Evolutionary conservation across 2,329 filamentous ascomycete species (phyloP), one percentile per base, ranked within the genome.

Genomic region (Aspergillus sp.): DNA sequence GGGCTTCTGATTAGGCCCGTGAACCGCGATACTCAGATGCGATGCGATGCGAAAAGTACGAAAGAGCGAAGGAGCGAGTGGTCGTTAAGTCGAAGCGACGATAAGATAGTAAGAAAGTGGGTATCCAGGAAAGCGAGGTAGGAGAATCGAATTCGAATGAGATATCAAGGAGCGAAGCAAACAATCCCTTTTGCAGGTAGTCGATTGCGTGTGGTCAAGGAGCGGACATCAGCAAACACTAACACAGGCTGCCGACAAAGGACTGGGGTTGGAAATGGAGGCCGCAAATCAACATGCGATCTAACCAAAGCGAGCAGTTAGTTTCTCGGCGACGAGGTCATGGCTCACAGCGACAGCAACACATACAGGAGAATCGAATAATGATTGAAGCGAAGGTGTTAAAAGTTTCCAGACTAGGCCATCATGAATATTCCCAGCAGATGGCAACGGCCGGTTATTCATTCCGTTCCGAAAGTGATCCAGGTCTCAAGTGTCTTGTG

Each of bases 221-320:
- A 58, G 56, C 41, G 56, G 56, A 58, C 56, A 55, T 58, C 56
- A 55, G 49, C 56, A 55, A 52, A 45, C 21, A 31, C 27, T 31
- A 46, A 35, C 27, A 51, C 19, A 55, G 35, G 39, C 51, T 55
- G 56, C 45, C 56, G 56, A 58, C 51, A 55, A 52, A 53, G 43
- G 52, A 52, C 23, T 48, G 17, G 48, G 33, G 41, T 31, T 31
- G 27, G 27, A 31, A 9, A 11, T 43, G 27, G 39, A 39, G 35
- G 35, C 19, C 49, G 37, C 50, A 40, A 48, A 50, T 49, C 51
- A 49, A 58, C 45, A 57, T 54, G 51, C 56, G 51, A 58, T 51
- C 56, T 58, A 48, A 41, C 21, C 37, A 48, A 15, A 40, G 48
- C 6, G 17, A 17, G 14, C 39, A 12, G 56, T 53, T 40, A 54